phyloP scores from a whole-genome alignment of 2,329 filamentous ascomycete genomes.

The Colletotrichum sp. region DNA sequence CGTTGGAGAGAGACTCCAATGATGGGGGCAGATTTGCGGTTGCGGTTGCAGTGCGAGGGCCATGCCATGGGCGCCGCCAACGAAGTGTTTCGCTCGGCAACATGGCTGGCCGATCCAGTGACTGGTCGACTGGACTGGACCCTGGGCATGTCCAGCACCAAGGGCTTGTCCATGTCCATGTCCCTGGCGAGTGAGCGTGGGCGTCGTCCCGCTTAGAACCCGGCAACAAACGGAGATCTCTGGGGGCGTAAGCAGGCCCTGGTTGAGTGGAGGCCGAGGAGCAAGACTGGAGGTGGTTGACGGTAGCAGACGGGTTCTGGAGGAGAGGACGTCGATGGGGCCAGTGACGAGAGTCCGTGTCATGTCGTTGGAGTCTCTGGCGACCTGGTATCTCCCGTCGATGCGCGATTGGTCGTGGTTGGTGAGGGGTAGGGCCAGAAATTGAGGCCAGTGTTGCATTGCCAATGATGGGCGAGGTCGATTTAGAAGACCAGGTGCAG shows the following conservation, averaged over 20 bases:
- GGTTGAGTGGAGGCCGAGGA: not conserved
- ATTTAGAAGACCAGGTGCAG: not conserved
- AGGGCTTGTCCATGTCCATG: not conserved
- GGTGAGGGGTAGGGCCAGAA: constrained; percentile 8
- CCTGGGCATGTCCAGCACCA: not conserved
- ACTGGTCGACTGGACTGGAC: not conserved
- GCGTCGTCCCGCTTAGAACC: not conserved
- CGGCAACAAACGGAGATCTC: constrained; percentile 16
- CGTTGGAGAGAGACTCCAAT: not conserved
- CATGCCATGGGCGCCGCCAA: not conserved
- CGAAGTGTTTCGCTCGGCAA: not conserved
- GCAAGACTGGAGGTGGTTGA: not conserved
- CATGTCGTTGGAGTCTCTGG: constrained; percentile 8
- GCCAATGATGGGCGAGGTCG: not conserved
- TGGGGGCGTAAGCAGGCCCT: not conserved
- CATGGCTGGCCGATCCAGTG: not conserved
- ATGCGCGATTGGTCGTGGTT: constrained; percentile 1
- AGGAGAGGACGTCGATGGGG: not conserved
- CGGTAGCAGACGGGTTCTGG: not conserved
- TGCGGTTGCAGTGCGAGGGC: not conserved
- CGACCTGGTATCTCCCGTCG: constrained; percentile 9
- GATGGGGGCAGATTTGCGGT: not conserved
- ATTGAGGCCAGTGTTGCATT: constrained; percentile 15
- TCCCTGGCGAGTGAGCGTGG: not conserved
- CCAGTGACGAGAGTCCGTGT: constrained; percentile 10